A percentile compares a stretch with the other conserved stretches of the same genome.
These are phyloP conservation scores for Naganishia vaughanmartiniae DNA, from an alignment of 768 basidiomycete genomes.

Conservation along the genomic window DNA sequence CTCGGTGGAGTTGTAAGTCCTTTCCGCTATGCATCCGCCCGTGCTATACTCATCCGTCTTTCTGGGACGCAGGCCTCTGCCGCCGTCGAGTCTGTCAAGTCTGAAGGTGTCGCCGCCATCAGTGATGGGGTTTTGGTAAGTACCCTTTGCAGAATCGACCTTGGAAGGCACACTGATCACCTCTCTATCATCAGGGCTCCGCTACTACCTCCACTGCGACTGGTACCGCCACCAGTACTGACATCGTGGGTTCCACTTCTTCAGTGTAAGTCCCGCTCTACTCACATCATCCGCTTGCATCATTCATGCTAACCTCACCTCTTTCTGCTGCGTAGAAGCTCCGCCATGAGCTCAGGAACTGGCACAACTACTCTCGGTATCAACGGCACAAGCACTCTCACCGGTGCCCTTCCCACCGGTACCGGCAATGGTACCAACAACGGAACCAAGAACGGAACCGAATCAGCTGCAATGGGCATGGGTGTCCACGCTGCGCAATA, in stretches of 20 bases:
- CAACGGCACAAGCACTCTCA: neutral
- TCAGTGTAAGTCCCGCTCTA: neutral
- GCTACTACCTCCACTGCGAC: too few species aligned
- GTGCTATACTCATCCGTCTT: neutral
- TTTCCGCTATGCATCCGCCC: neutral
- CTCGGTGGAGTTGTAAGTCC: neutral
- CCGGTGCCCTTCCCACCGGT: neutral
- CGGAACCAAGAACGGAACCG: neutral
- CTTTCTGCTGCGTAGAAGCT: neutral
- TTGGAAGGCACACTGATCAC: too few species aligned
- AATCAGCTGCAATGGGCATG: neutral
- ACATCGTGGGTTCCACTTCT: too few species aligned
- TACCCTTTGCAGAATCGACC: too few species aligned
- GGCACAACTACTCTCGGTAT: neutral
- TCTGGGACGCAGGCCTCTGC: neutral
- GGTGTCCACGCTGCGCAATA: conserved; percentile 1
- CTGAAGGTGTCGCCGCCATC: too few species aligned
- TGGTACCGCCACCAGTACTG: too few species aligned
- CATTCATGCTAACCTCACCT: neutral
- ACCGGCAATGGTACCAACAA: too few species aligned
- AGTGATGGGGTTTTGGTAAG: too few species aligned
- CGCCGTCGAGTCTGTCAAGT: too few species aligned
- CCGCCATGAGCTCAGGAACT: neutral
- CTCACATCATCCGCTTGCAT: too few species aligned
- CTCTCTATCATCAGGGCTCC: too few species aligned